A percentile compares a stretch with the other conserved stretches of the same genome.
Evolutionary conservation across 495 filamentous ascomycete genomes (phyloP).

Genomic region (Penicillium verhagenii): DNA sequence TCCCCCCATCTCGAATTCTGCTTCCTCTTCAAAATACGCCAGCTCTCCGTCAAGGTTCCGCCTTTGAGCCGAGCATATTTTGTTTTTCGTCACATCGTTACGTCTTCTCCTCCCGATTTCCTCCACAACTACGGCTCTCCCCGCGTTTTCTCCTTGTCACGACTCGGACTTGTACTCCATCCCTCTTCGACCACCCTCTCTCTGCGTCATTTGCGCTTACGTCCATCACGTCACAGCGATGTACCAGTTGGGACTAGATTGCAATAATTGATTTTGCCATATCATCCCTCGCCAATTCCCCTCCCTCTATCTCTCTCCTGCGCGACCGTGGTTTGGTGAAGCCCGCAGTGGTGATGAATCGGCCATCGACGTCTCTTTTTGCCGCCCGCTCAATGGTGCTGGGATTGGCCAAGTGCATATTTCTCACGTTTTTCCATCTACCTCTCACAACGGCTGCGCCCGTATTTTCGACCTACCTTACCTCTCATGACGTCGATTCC

Average conservation of each 20-base stretch:
- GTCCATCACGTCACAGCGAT: not conserved
- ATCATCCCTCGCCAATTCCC: not conserved
- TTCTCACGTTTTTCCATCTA: constrained; percentile 44
- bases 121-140: too few species aligned
- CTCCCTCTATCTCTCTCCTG: not conserved
- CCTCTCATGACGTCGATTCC: constrained; percentile 15
- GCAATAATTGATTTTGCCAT: not conserved
- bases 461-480: constrained; percentile 21
- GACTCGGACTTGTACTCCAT: too few species aligned
- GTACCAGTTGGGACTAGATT: not conserved
- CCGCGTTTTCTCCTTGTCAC: too few species aligned
- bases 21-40: not conserved
- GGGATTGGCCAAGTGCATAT: constrained; percentile 48
- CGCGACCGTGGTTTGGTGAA: not conserved
- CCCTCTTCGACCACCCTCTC: too few species aligned
- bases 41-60: not conserved
- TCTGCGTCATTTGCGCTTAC: not conserved
- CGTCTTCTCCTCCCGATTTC: too few species aligned
- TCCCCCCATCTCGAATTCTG: not conserved
- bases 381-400: constrained; percentile 45
- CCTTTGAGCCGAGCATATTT: not conserved
- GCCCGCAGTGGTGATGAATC: constrained; percentile 27
- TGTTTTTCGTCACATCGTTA: not conserved
- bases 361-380: constrained; percentile 30
- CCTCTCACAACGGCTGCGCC: constrained; percentile 46